These are phyloP conservation scores for Citrus mangshanensis DNA, from an alignment of 345 rosid genomes.

Conservation along the genomic window DNA sequence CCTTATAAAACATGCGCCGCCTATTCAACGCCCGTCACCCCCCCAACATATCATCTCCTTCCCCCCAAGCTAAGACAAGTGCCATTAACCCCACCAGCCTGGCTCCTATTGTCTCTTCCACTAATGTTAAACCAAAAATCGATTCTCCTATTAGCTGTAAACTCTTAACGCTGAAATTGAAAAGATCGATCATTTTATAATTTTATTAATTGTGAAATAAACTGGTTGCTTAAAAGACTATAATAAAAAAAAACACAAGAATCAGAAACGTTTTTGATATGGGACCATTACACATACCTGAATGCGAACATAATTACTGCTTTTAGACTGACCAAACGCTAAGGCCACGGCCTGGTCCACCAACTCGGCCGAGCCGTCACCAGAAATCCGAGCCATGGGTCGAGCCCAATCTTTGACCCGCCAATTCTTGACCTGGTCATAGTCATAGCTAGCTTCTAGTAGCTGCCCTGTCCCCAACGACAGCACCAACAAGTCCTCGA, in stretches of 20 bases:
- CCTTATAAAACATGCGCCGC: slow-evolving; percentile 1
- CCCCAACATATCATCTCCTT: not conserved
- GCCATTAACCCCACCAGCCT: slow-evolving; percentile 39
- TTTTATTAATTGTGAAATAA: not conserved
- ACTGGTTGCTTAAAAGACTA: not conserved
- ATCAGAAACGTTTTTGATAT: not conserved
- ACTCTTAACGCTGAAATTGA: not conserved
- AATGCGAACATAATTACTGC: slow-evolving; percentile 78
- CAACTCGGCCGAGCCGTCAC: slow-evolving; percentile 79
- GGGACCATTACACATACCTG: slow-evolving; percentile 49
- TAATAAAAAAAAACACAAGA: not conserved
- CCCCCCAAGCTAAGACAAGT: slow-evolving; percentile 21
- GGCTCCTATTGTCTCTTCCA: slow-evolving; percentile 33
- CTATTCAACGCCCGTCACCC: not conserved
- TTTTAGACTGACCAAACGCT: slow-evolving; percentile 80
- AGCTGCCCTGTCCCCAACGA: slow-evolving; percentile 85
- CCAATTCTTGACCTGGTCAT: slow-evolving; percentile 74
- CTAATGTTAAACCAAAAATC: not conserved
- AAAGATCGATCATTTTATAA: not conserved
- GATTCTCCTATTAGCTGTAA: not conserved
- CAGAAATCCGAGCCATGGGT: slow-evolving; percentile 78
- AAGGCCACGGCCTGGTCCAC: slow-evolving; percentile 94
- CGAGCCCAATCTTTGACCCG: slow-evolving; percentile 86
- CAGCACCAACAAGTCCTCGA: slow-evolving; percentile 85
- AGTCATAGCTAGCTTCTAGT: slow-evolving; percentile 62